Conservation (phyloP, 805 yeast genomes). For the Saccharomycopsis selenospora region DNA sequence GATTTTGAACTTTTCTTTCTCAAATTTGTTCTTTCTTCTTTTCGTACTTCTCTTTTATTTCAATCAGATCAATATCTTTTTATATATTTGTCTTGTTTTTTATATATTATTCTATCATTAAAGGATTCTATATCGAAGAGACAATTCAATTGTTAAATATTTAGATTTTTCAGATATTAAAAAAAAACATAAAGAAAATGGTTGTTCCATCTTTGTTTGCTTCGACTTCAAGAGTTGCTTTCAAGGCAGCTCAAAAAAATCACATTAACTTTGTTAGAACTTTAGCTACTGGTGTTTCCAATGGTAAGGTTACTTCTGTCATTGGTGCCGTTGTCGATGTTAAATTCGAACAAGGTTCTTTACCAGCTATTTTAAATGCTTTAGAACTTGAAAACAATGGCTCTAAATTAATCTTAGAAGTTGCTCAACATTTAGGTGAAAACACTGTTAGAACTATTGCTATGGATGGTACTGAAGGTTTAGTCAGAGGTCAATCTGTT, state of each 20-base stretch:
- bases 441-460: conserved; percentile 99
- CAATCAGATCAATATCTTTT: no score
- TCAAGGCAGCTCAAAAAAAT: conserved; percentile 83
- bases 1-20: no score
- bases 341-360: conserved; percentile 94
- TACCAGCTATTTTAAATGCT: conserved; percentile 97
- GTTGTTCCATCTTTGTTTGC: conserved; percentile 52
- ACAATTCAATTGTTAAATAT: no score
- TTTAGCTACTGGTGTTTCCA: conserved; percentile 71
- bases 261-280: conserved; percentile 60
- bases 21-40: no score
- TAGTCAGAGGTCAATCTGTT: conserved; percentile 93
- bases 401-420: conserved; percentile 84
- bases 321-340: conserved; percentile 99
- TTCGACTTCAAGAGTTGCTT: conserved; percentile 74
- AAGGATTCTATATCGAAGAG: no score
- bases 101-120: no score
- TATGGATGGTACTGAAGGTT: conserved; percentile 99
- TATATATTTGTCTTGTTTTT: no score
- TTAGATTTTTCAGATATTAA: no score
- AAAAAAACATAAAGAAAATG: no score
- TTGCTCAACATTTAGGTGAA: conserved; percentile 99
- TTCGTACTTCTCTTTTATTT: no score
- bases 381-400: conserved; percentile 78
- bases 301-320: conserved; percentile 92